These are phyloP conservation scores for Eucommia ulmoides DNA, from an alignment of 257 asterid genomes.

Conservation along the genomic window DNA sequence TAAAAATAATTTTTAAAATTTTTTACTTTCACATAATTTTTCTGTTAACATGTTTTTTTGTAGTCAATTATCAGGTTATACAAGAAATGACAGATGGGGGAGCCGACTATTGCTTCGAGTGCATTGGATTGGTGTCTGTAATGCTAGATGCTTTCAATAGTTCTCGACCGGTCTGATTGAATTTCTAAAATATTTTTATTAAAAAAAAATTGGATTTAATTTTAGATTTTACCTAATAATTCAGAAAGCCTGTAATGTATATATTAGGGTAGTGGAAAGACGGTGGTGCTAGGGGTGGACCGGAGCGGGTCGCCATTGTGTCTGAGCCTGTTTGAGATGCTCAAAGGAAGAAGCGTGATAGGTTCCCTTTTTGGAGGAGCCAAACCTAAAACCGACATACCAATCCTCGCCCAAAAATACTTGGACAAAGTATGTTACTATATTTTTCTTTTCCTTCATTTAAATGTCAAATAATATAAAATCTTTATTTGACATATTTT, in stretches of 20 bases:
- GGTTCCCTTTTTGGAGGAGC: conserved; percentile 33
- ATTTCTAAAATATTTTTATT: neutral
- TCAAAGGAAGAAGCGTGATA: conserved; percentile 12
- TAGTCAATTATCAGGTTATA: conserved; percentile 6
- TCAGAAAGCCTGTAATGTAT: neutral
- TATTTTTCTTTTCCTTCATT: too few relatives aligned
- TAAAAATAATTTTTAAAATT: too few relatives aligned
- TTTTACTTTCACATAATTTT: neutral
- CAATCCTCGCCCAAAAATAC: conserved; percentile 17
- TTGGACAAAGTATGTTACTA: conserved; percentile 14
- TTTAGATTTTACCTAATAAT: neutral
- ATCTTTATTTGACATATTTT: too few relatives aligned
- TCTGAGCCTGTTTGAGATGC: conserved; percentile 12
- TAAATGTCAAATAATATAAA: too few relatives aligned
- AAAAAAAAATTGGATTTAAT: neutral
- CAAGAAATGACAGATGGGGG: conserved; percentile 22
- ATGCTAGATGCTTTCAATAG: conserved; percentile 21
- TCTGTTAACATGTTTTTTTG: neutral
- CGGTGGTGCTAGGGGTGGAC: conserved; percentile 30
- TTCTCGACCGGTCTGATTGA: conserved; percentile 12
- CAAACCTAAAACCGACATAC: conserved; percentile 28
- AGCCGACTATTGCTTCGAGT: conserved; percentile 30
- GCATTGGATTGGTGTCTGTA: conserved; percentile 21
- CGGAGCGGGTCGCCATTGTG: conserved; percentile 25
- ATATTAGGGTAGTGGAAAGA: conserved; percentile 28